Percentiles rank a stretch among this genome's conserved stretches.
These are phyloP conservation scores for Boletus tomentosulus DNA, from an alignment of 768 basidiomycete genomes.

Conservation along the genomic window DNA sequence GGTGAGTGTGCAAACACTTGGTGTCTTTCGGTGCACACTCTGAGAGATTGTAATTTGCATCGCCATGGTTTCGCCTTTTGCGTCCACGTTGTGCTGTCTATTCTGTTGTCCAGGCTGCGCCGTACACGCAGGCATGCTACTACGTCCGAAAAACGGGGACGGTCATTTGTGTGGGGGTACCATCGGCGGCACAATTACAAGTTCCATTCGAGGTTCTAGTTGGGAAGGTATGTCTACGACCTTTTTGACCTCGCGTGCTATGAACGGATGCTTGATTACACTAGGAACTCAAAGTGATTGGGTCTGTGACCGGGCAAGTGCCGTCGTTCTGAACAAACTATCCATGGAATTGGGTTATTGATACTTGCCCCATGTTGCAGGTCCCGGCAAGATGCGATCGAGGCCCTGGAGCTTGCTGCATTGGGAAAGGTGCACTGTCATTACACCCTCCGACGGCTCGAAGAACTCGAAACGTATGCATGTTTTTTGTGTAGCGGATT, in stretches of 20 bases:
- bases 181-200: slow-evolving; percentile 26
- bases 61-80: neutral
- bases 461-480: slow-evolving; percentile 27
- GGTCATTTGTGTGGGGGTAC: slow-evolving; percentile 40
- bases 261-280: neutral
- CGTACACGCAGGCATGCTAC: slow-evolving; percentile 40
- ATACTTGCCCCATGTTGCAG: slow-evolving; percentile 14
- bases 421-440: slow-evolving; percentile 31
- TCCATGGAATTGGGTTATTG: neutral
- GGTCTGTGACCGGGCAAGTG: slow-evolving; percentile 19
- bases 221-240: slow-evolving; percentile 15
- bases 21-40: neutral
- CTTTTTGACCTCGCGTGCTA: neutral
- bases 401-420: slow-evolving; percentile 41
- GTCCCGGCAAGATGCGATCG: slow-evolving; percentile 42
- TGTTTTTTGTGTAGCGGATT: neutral
- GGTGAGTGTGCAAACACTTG: slow-evolving; percentile 5
- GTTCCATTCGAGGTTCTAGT: slow-evolving; percentile 31
- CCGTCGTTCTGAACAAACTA: neutral
- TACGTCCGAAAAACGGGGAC: slow-evolving; percentile 43
- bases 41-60: neutral
- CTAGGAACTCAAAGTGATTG: slow-evolving; percentile 23
- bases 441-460: slow-evolving; percentile 23
- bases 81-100: neutral
- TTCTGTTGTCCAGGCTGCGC: slow-evolving; percentile 21